Evolutionary conservation across 1,139 yeast species (phyloP), one percentile per base, ranked within the genome.

Genomic region (Magnusiomyces paraingens): DNA sequence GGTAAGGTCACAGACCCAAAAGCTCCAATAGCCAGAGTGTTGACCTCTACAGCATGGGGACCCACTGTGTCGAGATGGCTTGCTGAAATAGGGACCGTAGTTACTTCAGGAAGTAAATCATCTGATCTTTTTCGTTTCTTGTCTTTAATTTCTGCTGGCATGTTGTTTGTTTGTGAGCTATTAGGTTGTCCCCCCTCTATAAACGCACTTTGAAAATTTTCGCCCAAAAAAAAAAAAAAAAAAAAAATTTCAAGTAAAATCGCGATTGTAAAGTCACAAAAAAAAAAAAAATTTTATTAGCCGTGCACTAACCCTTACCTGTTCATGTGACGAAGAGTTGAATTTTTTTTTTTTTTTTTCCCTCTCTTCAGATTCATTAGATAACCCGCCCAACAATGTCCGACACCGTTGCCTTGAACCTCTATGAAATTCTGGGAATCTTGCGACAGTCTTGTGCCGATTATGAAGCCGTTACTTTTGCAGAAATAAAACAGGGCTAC

Each of bases 1-100:
- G 94, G 84, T 12, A 84, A 79, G 20, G 76, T 71, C 52, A 86
- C 74, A 2, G 96, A 96, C 63, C 86, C 86, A 74, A 89, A 85
- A 63, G 87, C 85, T 10, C 73, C 71, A 2, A 77, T 74, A 4
- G 62, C 60, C 3, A 55, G 36, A n/a, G 53, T 47, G 32, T 26
- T 26, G 4, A 52, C 47, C 32, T 39, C 32, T 40, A 45, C 36
- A 26, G 51, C 26, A 11, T 49, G 36, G 48, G 53, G 17, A 49
- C 52, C 42, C 41, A 51, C 54, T 11, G 39, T 47, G 15, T 55
- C 55, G 5, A 48, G 21, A 41, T 29, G 42, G 20, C 15, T 26
- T 5, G 53, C 47, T 3, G 47, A n/a, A 21, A 47, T 47, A 14
- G 50, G 43, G 22, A 47, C 43, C 14, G 46, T 18, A 32, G 43